Base-by-base conservation (phyloP, 2,329 filamentous ascomycete genomes). In the Exophiala mesophila region DNA sequence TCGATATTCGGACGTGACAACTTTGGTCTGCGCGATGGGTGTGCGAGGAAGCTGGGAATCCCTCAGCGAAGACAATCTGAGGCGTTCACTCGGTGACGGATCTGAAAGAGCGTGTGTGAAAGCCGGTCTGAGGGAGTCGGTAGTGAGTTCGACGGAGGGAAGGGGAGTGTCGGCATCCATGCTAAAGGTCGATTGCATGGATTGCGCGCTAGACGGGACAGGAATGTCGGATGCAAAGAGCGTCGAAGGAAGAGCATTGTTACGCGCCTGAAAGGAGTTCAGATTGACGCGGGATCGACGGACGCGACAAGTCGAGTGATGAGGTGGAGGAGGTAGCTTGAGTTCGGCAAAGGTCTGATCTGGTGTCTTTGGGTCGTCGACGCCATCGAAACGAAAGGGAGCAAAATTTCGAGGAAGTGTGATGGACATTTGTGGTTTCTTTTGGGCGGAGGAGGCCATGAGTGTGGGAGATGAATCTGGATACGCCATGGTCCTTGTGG, bases 391-490 rank as follows among this genome's bases (percentile, higher is more conserved):
- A 36, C 67, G 66, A 18, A 54, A 29, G 15, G 54, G 54, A 8
- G 64, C 68, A 54, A 71, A 71, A 55, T 69, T 68, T 50, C 70
- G 69, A 19, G 68, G 68, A 18, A 71, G 55, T 17, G 68, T 71
- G 40, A 66, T 67, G 44, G 68, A 70, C 39, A 69, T 58, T 15
- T 60, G 62, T 39, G 57, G 55, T 46, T 60, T 63, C 52, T 61
- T 61, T 46, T 61, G 57, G 49, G 63, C 59, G 10, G 45, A 49
- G 15, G 47, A 53, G 26, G 52, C 36, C 38, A 48, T 24, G 9
- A 53, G 44, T 16, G 49, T 52, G 4, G 53, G 53, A 13, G 53
- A 56, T 6, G 40, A 35, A 39, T 55, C 44, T 36, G 47, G 42
- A 37, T 47, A 37, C 36, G 48, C 48, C 50, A 53, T 53, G 33